Evolutionary conservation across 345 rosid species (phyloP).

Genomic region (Clarkia xantiana): DNA sequence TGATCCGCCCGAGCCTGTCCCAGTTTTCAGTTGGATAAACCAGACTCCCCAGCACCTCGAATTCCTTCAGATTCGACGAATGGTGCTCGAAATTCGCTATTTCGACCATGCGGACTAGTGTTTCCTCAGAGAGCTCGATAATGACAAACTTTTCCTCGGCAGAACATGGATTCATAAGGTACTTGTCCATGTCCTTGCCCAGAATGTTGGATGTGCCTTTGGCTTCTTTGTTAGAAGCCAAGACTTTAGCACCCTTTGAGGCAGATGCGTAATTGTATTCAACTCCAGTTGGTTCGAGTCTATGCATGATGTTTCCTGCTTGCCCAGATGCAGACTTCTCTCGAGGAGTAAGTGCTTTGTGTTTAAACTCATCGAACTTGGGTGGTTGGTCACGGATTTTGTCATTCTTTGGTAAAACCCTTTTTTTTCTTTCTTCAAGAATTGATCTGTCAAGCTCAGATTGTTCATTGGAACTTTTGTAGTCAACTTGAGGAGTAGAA

Average conservation of each 20-base stretch:
- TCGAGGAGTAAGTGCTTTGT: slow-evolving; percentile 24
- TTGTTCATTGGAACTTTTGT: too few species aligned
- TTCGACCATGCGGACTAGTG: slow-evolving; percentile 32
- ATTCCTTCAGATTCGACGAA: slow-evolving; percentile 36
- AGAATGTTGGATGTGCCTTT: slow-evolving; percentile 40
- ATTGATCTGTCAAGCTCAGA: too few species aligned
- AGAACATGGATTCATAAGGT: slow-evolving; percentile 47
- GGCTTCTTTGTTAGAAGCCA: slow-evolving; percentile 41
- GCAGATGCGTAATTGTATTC: slow-evolving; percentile 47
- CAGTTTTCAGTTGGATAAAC: slow-evolving; percentile 42
- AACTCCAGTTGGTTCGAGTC: slow-evolving; percentile 35
- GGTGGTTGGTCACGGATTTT: slow-evolving; percentile 20
- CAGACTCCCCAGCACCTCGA: slow-evolving; percentile 37
- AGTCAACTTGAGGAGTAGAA: too few species aligned
- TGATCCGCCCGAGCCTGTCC: slow-evolving; percentile 34
- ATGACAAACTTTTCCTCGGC: slow-evolving; percentile 40
- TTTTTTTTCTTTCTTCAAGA: too few species aligned
- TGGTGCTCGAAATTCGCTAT: slow-evolving; percentile 47
- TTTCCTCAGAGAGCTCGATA: slow-evolving; percentile 44
- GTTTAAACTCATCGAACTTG: slow-evolving; percentile 35
- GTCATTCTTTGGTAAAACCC: too few species aligned
- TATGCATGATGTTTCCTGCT: slow-evolving; percentile 25
- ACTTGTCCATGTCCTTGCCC: slow-evolving; percentile 41
- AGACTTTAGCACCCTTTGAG: slow-evolving; percentile 39
- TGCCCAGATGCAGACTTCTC: slow-evolving; percentile 21